Conservation (phyloP, 768 basidiomycete species). For the Podaxis sp. region DNA sequence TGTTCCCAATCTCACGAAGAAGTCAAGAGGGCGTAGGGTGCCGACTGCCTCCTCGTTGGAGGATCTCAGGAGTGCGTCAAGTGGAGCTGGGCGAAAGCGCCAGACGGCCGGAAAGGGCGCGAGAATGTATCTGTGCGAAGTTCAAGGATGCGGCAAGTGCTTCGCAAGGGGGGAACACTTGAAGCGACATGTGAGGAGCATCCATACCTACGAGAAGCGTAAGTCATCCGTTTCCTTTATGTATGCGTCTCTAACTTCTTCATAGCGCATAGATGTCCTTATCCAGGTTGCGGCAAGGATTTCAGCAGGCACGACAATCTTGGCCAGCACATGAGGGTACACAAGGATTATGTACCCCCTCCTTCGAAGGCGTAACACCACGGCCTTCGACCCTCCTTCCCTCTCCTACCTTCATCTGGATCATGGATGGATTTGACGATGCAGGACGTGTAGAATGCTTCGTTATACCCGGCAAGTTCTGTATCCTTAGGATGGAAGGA, state of each 20-base stretch:
- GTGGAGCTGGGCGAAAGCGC: constrained; percentile 35
- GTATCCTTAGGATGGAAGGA: constrained; percentile 12
- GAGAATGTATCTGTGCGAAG: constrained; percentile 70
- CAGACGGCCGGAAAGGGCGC: constrained; percentile 35
- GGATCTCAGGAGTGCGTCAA: constrained; percentile 34
- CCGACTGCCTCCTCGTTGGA: constrained; percentile 47
- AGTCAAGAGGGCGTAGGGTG: constrained; percentile 66
- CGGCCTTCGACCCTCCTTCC: constrained; percentile 15
- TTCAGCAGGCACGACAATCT: constrained; percentile 90
- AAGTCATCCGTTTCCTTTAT: constrained; percentile 32
- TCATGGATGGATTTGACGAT: constrained; percentile 4
- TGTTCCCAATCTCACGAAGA: constrained; percentile 69
- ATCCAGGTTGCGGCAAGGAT: constrained; percentile 78
- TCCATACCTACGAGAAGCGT: constrained; percentile 95
- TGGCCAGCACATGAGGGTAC: constrained; percentile 85
- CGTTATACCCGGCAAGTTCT: not conserved
- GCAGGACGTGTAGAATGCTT: not conserved
- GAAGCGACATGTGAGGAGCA: constrained; percentile 84
- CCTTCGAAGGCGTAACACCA: constrained; percentile 20
- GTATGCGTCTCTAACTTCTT: constrained; percentile 13
- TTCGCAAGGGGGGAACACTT: constrained; percentile 89
- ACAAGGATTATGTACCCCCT: constrained; percentile 50
- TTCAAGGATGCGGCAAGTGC: constrained; percentile 83
- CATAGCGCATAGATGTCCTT: constrained; percentile 78
- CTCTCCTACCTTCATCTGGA: constrained; percentile 16